Conservation (phyloP, 2,329 filamentous ascomycete species). For the Teratosphaeria destructans region DNA sequence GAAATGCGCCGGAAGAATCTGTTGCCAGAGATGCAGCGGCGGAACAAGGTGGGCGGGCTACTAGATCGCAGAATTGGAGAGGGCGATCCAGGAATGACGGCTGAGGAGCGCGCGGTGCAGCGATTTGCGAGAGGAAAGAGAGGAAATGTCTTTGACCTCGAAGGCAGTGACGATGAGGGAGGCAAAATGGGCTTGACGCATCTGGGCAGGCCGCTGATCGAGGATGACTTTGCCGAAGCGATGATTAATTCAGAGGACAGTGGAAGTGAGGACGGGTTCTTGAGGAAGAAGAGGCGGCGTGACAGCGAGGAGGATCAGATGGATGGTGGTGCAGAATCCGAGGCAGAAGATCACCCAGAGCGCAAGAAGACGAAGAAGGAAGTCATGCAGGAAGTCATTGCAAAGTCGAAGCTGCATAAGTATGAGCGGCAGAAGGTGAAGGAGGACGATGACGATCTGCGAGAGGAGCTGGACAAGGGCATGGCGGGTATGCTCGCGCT, state of each 20-base stretch:
- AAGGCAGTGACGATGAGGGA: conserved; percentile 62
- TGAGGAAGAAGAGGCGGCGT: conserved; percentile 31
- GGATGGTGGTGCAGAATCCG: conserved; percentile 35
- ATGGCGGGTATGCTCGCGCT: conserved; percentile 66
- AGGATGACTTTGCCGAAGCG: conserved; percentile 47
- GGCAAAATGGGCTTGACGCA: conserved; percentile 56
- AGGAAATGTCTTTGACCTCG: conserved; percentile 76
- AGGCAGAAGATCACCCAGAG: conserved; percentile 54
- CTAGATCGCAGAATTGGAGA: conserved; percentile 91
- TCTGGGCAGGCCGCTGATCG: conserved; percentile 52
- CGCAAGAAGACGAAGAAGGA: conserved; percentile 92
- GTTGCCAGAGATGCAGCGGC: conserved; percentile 76
- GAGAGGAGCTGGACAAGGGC: conserved; percentile 74
- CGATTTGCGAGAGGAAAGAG: conserved; percentile 83
- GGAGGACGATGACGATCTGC: conserved; percentile 83
- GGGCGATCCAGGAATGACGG: conserved; percentile 84
- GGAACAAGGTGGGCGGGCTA: conserved; percentile 86
- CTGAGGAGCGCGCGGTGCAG: conserved; percentile 84
- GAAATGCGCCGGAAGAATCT: conserved; percentile 76
- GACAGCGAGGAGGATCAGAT: conserved; percentile 42
- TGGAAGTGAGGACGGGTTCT: conserved; percentile 25
- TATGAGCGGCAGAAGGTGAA: conserved; percentile 87
- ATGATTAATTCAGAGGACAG: conserved; percentile 10
- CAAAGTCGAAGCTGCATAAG: conserved; percentile 92
- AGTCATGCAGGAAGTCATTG: conserved; percentile 95